These are phyloP conservation scores for Candida endomychidarum DNA, from an alignment of 805 yeast species.

Conservation along the genomic window DNA sequence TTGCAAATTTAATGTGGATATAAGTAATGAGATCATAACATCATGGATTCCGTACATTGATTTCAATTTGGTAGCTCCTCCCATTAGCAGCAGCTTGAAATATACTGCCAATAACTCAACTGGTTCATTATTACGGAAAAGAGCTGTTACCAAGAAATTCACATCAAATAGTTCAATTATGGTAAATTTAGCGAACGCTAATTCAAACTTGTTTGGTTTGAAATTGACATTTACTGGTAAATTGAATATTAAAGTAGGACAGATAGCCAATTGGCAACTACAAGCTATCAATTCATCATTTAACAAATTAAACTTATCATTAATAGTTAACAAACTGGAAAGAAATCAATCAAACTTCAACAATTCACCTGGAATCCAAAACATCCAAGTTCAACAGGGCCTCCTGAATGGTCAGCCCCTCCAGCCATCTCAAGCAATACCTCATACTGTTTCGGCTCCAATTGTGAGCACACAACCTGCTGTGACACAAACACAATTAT, in stretches of 20 bases:
- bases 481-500: conserved; percentile 19
- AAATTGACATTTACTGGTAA: conserved; percentile 62
- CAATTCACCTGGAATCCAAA: too few species aligned
- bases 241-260: conserved; percentile 59
- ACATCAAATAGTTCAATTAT: conserved; percentile 28
- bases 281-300: conserved; percentile 62
- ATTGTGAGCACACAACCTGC: too few species aligned
- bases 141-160: conserved; percentile 2
- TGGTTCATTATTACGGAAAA: conserved; percentile 1
- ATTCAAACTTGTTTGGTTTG: conserved; percentile 24
- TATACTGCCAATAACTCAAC: conserved; percentile 16
- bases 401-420: not conserved
- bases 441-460: too few species aligned
- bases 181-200: conserved; percentile 33
- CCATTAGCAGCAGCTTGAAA: conserved; percentile 38
- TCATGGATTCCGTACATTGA: conserved; percentile 42
- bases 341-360: not conserved
- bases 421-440: not conserved
- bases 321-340: conserved; percentile 26
- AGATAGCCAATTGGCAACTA: conserved; percentile 59
- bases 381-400: not conserved
- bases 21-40: conserved; percentile 33
- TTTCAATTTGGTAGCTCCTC: conserved; percentile 37
- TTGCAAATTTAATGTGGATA: conserved; percentile 19
- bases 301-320: conserved; percentile 51